Conservation (phyloP, 2,329 filamentous ascomycete genomes). For the Exophiala sp. region DNA sequence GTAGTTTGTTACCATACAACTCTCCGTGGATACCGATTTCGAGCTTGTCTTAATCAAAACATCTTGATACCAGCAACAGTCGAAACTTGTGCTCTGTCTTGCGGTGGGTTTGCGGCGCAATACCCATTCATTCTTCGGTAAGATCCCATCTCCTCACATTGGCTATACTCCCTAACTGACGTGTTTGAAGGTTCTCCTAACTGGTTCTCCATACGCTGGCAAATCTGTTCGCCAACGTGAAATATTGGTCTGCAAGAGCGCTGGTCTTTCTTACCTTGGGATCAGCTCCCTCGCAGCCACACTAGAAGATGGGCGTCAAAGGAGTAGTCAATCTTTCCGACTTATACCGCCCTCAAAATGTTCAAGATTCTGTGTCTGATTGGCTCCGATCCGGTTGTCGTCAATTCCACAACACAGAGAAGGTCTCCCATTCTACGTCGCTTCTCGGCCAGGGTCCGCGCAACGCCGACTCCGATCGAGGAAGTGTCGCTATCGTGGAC, state of each 20-base stretch:
- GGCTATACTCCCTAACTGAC: not conserved
- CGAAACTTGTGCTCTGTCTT: slow-evolving; percentile 15
- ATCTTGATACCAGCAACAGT: slow-evolving; percentile 16
- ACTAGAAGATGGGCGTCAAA: slow-evolving; percentile 20
- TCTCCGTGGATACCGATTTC: slow-evolving; percentile 7
- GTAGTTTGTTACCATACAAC: slow-evolving; percentile 13
- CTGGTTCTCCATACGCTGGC: not conserved
- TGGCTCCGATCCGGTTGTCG: slow-evolving; percentile 15
- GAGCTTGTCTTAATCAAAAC: slow-evolving; percentile 15
- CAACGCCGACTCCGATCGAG: slow-evolving; percentile 16
- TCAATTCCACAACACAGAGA: slow-evolving; percentile 7
- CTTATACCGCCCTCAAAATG: slow-evolving; percentile 10
- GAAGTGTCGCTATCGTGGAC: slow-evolving; percentile 15
- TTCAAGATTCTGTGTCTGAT: slow-evolving; percentile 15
- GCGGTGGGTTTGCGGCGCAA: slow-evolving; percentile 19
- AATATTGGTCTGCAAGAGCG: not conserved
- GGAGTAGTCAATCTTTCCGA: slow-evolving; percentile 10
- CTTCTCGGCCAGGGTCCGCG: not conserved
- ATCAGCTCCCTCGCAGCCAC: not conserved
- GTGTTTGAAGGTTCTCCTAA: not conserved
- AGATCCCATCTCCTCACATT: not conserved
- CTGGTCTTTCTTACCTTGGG: not conserved
- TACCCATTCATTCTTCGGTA: not conserved
- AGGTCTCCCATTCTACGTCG: slow-evolving; percentile 1
- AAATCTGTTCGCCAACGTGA: not conserved